Conservation (phyloP, 2,329 filamentous ascomycete species). For the Westerdykella aurantiaca region DNA sequence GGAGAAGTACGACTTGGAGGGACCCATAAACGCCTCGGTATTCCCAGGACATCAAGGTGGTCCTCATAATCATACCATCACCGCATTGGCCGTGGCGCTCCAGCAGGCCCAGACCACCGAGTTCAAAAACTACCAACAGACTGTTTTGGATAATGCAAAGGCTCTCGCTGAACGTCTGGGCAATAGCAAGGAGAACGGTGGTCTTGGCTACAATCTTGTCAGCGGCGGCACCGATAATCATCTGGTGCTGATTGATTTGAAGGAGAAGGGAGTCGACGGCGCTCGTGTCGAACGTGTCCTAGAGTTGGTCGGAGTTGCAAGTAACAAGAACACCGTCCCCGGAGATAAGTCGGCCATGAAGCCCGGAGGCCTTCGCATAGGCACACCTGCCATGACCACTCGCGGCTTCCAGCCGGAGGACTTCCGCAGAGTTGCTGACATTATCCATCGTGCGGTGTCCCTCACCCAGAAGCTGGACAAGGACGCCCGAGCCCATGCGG, state of each 20-base stretch:
- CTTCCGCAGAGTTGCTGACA: conserved; percentile 62
- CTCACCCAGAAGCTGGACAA: conserved; percentile 40
- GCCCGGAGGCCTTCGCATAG: conserved; percentile 90
- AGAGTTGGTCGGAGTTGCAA: conserved; percentile 97
- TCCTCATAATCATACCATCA: conserved; percentile 99
- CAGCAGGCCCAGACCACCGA: conserved; percentile 88
- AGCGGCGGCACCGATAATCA: conserved; percentile 95
- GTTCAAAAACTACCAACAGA: conserved; percentile 89
- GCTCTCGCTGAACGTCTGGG: conserved; percentile 66
- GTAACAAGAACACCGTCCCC: conserved; percentile 99
- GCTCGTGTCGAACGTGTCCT: conserved; percentile 93
- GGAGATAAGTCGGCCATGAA: conserved; percentile 96
- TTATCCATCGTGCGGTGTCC: conserved; percentile 38
- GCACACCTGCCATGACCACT: conserved; percentile 94
- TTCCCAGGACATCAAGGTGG: conserved; percentile 99
- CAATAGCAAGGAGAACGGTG: conserved; percentile 64
- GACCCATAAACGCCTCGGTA: conserved; percentile 96
- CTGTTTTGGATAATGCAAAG: conserved; percentile 90
- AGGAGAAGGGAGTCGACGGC: conserved; percentile 79
- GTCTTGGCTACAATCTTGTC: conserved; percentile 87
- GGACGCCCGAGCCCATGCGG: conserved; percentile 35
- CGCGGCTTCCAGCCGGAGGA: conserved; percentile 89
- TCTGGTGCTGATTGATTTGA: conserved; percentile 92
- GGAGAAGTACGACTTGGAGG: conserved; percentile 89
- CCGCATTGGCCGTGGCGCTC: conserved; percentile 86